phyloP scores from a whole-genome alignment of 208 protist species.

The Leishmania braziliensis region DNA sequence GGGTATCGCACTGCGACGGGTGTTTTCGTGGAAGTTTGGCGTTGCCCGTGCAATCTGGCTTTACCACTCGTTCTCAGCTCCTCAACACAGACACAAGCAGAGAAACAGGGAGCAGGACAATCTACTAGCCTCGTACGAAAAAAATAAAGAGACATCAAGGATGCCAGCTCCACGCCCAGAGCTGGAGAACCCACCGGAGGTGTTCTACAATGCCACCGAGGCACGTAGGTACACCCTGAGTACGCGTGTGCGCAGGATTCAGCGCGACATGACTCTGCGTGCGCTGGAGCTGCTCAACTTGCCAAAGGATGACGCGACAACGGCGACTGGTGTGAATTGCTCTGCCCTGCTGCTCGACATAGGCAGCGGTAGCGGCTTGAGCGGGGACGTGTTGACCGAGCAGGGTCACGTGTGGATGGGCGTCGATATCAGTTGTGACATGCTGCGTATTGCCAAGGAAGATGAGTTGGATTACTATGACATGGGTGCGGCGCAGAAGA shows the following conservation, averaged over 20 bases:
- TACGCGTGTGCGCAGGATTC: conserved; percentile 96
- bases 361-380: conserved; percentile 98
- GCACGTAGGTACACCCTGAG: conserved; percentile 95
- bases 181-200: conserved; percentile 92
- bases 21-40: not conserved
- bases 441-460: conserved; percentile 93
- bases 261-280: conserved; percentile 97
- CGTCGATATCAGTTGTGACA: conserved; percentile 95
- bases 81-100: not conserved
- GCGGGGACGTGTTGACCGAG: conserved; percentile 95
- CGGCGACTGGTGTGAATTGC: conserved; percentile 19
- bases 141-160: not conserved
- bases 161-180: conserved; percentile 90
- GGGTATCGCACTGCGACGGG: not conserved
- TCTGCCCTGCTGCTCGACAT: conserved; percentile 96
- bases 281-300: conserved; percentile 97
- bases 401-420: conserved; percentile 97
- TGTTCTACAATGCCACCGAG: conserved; percentile 96
- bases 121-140: not conserved
- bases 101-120: not conserved
- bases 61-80: not conserved
- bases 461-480: conserved; percentile 62
- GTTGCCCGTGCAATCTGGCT: not conserved
- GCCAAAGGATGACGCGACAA: conserved; percentile 39
- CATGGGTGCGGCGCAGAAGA: conserved; percentile 20